phyloP scores from a whole-genome alignment of 1,284 basidiomycete genomes.

The Ustilago curta region DNA sequence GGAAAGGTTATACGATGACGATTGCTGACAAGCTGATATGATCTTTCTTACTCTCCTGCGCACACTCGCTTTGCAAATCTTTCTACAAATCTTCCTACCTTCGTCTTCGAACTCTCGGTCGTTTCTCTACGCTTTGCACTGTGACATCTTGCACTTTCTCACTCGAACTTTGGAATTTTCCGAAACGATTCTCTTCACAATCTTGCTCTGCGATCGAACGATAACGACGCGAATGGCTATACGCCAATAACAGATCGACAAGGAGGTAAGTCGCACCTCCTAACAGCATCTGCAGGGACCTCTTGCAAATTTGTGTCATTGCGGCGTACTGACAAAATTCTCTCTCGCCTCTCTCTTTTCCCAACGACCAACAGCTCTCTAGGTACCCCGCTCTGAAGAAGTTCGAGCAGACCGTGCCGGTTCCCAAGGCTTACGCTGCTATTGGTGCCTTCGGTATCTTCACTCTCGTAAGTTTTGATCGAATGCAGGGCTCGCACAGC shows the following conservation, averaged over 20 bases:
- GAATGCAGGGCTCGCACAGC: not conserved
- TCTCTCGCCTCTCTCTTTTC: not conserved
- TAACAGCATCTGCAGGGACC: not conserved
- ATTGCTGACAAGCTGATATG: constrained; percentile 6
- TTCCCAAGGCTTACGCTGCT: constrained; percentile 92
- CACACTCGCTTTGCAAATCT: not conserved
- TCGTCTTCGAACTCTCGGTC: not conserved
- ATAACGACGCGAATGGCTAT: not conserved
- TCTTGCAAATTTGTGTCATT: too few species aligned
- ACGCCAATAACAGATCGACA: constrained; percentile 80
- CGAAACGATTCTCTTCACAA: not conserved
- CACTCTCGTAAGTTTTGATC: constrained; percentile 58
- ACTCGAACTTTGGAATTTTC: not conserved
- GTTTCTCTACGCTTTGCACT: not conserved
- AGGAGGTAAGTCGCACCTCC: constrained; percentile 78
- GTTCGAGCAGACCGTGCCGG: constrained; percentile 87
- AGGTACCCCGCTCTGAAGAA: constrained; percentile 79
- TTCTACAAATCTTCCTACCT: not conserved
- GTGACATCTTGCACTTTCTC: not conserved
- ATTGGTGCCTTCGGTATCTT: constrained; percentile 78
- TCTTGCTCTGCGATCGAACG: not conserved
- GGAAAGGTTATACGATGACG: not conserved
- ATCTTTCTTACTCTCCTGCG: constrained; percentile 2
- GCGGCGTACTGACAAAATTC: constrained; percentile 1
- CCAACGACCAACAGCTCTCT: constrained; percentile 76